Percentiles rank a stretch among this genome's conserved stretches.
Conservation (phyloP, 495 filamentous ascomycete genomes). For the Apiosordaria backusii region DNA sequence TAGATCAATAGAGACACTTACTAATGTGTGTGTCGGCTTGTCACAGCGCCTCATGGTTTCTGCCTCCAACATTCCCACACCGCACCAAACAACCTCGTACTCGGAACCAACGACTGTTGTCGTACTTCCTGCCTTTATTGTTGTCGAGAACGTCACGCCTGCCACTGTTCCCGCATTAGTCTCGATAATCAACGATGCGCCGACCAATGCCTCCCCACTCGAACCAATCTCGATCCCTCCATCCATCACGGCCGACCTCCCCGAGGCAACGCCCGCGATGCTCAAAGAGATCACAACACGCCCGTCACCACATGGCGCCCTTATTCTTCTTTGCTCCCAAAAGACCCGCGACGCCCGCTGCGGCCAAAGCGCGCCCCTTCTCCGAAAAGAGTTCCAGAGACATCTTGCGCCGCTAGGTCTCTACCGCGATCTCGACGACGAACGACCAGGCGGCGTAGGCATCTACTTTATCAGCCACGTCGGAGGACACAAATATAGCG, state of each 20-base stretch:
- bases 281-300: slow-evolving; percentile 56
- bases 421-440: slow-evolving; percentile 82
- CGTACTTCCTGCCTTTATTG: slow-evolving; percentile 80
- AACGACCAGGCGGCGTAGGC: slow-evolving; percentile 82
- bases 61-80: slow-evolving; percentile 86
- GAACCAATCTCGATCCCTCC: slow-evolving; percentile 33
- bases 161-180: slow-evolving; percentile 70
- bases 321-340: slow-evolving; percentile 93
- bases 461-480: slow-evolving; percentile 96
- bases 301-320: slow-evolving; percentile 71
- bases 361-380: slow-evolving; percentile 84
- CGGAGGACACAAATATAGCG: slow-evolving; percentile 89
- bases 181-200: slow-evolving; percentile 64
- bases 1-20: background rate
- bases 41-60: slow-evolving; percentile 80
- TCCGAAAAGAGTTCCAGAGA: slow-evolving; percentile 81
- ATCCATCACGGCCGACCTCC: slow-evolving; percentile 54
- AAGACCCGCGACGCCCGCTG: slow-evolving; percentile 90
- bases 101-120: slow-evolving; percentile 73
- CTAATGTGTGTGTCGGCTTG: background rate
- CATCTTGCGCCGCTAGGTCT: slow-evolving; percentile 81
- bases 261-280: slow-evolving; percentile 28
- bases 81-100: slow-evolving; percentile 54
- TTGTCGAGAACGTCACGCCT: slow-evolving; percentile 84
- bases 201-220: slow-evolving; percentile 74